phyloP scores from a whole-genome alignment of 768 basidiomycete species.

The Phylloporus sp. region DNA sequence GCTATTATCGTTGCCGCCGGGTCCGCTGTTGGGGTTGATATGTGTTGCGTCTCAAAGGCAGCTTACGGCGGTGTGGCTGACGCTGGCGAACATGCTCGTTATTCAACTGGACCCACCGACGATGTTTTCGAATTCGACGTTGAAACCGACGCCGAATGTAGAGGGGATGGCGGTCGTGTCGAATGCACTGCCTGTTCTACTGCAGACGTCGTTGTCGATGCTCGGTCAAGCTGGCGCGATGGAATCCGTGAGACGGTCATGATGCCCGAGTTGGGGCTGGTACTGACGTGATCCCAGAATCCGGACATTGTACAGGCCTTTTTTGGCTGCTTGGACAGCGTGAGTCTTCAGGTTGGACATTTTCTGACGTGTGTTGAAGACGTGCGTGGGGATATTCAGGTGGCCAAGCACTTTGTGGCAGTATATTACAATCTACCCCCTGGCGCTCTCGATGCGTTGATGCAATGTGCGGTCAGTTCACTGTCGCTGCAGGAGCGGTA shows the following conservation, averaged over 20 bases:
- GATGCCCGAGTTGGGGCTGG: neutral
- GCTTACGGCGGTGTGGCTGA: conserved; percentile 79
- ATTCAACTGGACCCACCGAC: conserved; percentile 76
- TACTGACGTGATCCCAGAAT: conserved; percentile 47
- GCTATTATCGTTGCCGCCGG: conserved; percentile 73
- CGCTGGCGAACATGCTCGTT: conserved; percentile 73
- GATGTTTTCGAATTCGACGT: conserved; percentile 32
- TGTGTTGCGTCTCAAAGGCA: conserved; percentile 68
- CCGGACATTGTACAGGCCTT: conserved; percentile 90
- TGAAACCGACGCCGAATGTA: conserved; percentile 48
- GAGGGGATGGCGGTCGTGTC: conserved; percentile 56
- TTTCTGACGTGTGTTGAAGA: neutral
- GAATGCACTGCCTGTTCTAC: conserved; percentile 49
- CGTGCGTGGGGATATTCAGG: conserved; percentile 20
- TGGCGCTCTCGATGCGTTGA: conserved; percentile 58
- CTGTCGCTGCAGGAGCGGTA: conserved; percentile 78
- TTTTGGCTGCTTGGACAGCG: conserved; percentile 77
- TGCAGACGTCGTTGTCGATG: conserved; percentile 51
- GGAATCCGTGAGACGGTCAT: conserved; percentile 52
- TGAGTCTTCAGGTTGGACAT: conserved; percentile 30
- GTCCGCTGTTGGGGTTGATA: conserved; percentile 74
- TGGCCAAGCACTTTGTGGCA: conserved; percentile 55
- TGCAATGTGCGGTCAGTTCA: conserved; percentile 64
- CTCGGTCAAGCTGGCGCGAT: conserved; percentile 59
- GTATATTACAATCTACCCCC: conserved; percentile 60